These are phyloP conservation scores for Exserohilum rostratum DNA, from an alignment of 2,329 filamentous ascomycete genomes.

Conservation along the genomic window DNA sequence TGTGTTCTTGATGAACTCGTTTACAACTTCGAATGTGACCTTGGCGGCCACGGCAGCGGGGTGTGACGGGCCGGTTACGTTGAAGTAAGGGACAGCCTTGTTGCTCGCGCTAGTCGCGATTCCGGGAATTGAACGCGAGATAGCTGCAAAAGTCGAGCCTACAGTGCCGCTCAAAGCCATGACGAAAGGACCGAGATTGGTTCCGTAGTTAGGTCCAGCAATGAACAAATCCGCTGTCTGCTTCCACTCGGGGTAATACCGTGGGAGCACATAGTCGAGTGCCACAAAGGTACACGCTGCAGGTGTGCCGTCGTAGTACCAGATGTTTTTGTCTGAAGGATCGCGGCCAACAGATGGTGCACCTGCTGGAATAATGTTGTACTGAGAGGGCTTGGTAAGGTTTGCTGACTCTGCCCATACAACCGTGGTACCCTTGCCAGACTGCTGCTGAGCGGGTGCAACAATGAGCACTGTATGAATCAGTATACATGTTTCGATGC, in stretches of 20 bases:
- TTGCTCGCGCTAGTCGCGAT: conserved; percentile 58
- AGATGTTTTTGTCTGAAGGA: conserved; percentile 60
- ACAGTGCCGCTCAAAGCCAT: conserved; percentile 35
- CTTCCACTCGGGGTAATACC: conserved; percentile 47
- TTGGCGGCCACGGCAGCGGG: conserved; percentile 55
- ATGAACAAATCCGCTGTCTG: conserved; percentile 61
- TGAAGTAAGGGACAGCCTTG: conserved; percentile 51
- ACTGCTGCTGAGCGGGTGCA: conserved; percentile 52
- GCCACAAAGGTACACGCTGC: conserved; percentile 63
- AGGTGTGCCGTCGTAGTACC: conserved; percentile 67
- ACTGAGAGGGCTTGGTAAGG: conserved; percentile 53
- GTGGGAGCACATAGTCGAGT: conserved; percentile 62
- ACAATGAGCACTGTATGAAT: conserved; percentile 48
- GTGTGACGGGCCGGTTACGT: conserved; percentile 51
- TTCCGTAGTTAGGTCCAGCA: conserved; percentile 63
- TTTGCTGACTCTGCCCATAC: conserved; percentile 54
- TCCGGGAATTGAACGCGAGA: conserved; percentile 57
- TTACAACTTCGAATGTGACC: conserved; percentile 53
- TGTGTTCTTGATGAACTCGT: conserved; percentile 52
- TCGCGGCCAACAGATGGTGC: conserved; percentile 59
- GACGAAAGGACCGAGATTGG: conserved; percentile 61
- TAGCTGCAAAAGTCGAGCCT: conserved; percentile 58
- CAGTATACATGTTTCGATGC: background rate
- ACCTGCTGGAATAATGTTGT: conserved; percentile 54
- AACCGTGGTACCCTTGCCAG: conserved; percentile 53